These are phyloP conservation scores for Pichia sp. DNA, from an alignment of 1,139 yeast species.

Conservation along the genomic window DNA sequence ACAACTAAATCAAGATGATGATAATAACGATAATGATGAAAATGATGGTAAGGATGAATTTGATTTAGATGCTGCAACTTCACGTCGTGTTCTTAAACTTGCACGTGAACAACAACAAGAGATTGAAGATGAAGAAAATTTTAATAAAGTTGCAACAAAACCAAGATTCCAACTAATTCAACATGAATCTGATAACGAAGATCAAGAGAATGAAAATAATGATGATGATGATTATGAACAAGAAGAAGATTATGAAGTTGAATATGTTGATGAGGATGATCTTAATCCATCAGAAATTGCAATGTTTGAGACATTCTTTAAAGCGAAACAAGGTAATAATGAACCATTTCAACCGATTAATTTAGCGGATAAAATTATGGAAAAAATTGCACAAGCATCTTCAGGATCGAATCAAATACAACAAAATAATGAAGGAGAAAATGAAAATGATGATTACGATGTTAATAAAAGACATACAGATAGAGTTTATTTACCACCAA, in stretches of 20 bases:
- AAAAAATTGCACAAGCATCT: constrained; percentile 71
- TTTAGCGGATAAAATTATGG: constrained; percentile 88
- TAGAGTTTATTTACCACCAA: constrained; percentile 82
- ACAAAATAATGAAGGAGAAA: constrained; percentile 3
- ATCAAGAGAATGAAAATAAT: constrained; percentile 24
- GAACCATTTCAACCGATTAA: constrained; percentile 45
- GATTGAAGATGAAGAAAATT: constrained; percentile 56
- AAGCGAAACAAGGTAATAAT: constrained; percentile 27
- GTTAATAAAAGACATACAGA: constrained; percentile 31
- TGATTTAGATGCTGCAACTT: constrained; percentile 71
- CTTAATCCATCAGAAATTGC: constrained; percentile 49
- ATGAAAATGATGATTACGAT: constrained; percentile 10
- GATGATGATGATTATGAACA: constrained; percentile 23
- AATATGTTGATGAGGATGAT: constrained; percentile 41
- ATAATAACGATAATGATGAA: constrained; percentile 23
- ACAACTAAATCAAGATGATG: constrained; percentile 15
- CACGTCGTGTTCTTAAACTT: constrained; percentile 78
- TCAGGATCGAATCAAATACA: constrained; percentile 23
- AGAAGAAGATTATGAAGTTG: constrained; percentile 25
- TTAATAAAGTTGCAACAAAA: constrained; percentile 26
- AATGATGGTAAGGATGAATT: constrained; percentile 51
- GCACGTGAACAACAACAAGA: constrained; percentile 94
- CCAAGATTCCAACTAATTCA: constrained; percentile 28
- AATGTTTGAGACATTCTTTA: constrained; percentile 61
- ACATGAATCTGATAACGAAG: constrained; percentile 25